These are phyloP conservation scores for Euclidium syriacum DNA, from an alignment of 345 rosid species.

Conservation along the genomic window DNA sequence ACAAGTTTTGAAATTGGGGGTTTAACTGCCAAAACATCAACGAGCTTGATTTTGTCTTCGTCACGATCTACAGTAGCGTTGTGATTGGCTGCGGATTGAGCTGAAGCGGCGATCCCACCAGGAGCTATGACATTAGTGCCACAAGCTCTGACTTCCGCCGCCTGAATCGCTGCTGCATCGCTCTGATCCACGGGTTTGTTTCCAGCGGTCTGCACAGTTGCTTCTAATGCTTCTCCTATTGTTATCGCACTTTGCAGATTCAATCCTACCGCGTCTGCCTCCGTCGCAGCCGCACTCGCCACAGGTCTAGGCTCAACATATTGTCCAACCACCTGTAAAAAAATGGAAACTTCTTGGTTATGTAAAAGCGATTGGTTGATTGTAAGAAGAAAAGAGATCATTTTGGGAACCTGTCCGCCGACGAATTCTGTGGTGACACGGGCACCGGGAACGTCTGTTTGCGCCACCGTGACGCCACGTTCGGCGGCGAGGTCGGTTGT, in stretches of 20 bases:
- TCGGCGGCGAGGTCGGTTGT: slow-evolving; percentile 32
- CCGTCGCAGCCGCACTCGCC: slow-evolving; percentile 6
- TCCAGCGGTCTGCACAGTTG: slow-evolving; percentile 37
- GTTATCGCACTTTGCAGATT: slow-evolving; percentile 40
- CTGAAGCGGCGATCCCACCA: slow-evolving; percentile 58
- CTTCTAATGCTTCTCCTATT: slow-evolving; percentile 70
- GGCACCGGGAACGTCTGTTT: slow-evolving; percentile 45
- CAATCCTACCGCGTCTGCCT: slow-evolving; percentile 1
- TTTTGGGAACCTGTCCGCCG: slow-evolving; percentile 46
- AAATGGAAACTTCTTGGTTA: too few relatives aligned
- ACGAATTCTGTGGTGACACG: slow-evolving; percentile 55
- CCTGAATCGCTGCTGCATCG: slow-evolving; percentile 74
- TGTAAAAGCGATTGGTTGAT: too few relatives aligned
- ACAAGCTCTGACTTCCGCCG: slow-evolving; percentile 62
- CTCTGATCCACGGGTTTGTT: slow-evolving; percentile 54
- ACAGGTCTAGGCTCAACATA: slow-evolving; percentile 41
- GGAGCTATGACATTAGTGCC: slow-evolving; percentile 41
- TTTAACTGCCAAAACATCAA: slow-evolving; percentile 41
- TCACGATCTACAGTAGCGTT: slow-evolving; percentile 37
- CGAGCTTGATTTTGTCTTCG: slow-evolving; percentile 56
- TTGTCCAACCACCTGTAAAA: too few relatives aligned
- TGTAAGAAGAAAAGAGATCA: background rate
- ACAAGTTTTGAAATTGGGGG: background rate
- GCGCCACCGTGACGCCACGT: slow-evolving; percentile 51
- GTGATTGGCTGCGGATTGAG: slow-evolving; percentile 60